phyloP scores from a whole-genome alignment of 768 basidiomycete species.

The Mycena chlorophos region DNA sequence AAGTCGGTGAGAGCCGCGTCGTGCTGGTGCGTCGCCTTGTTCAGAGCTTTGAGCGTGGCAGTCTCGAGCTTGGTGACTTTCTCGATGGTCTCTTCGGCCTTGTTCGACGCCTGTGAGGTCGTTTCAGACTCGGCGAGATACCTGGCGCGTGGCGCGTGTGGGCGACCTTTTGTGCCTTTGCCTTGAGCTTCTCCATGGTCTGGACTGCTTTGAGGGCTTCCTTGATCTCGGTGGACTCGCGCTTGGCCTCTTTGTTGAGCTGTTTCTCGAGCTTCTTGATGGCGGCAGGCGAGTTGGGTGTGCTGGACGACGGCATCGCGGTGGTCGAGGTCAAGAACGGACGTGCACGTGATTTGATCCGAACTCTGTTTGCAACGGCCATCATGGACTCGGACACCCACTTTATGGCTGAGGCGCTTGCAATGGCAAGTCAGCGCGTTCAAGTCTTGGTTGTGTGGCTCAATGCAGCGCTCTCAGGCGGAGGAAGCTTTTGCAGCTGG shows the following conservation, averaged over 20 bases:
- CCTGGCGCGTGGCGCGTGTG: background rate
- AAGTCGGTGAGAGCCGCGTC: slow-evolving; percentile 47
- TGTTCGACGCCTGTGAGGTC: slow-evolving; percentile 39
- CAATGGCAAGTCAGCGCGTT: slow-evolving; percentile 65
- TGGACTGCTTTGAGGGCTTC: slow-evolving; percentile 55
- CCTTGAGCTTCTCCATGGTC: slow-evolving; percentile 52
- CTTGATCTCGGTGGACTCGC: slow-evolving; percentile 51
- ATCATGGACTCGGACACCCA: background rate
- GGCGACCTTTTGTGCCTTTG: slow-evolving; percentile 53
- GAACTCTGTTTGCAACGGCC: background rate
- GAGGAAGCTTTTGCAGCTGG: slow-evolving; percentile 80
- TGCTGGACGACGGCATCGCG: no score
- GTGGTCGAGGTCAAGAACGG: no score
- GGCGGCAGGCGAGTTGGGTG: slow-evolving; percentile 6
- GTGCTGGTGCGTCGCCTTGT: slow-evolving; percentile 54
- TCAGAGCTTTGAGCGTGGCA: slow-evolving; percentile 48
- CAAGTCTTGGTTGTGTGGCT: background rate
- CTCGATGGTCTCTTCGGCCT: slow-evolving; percentile 40
- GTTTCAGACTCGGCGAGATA: background rate
- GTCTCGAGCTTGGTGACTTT: slow-evolving; percentile 55
- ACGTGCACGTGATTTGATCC: no score
- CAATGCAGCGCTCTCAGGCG: slow-evolving; percentile 47
- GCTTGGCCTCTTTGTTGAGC: slow-evolving; percentile 50
- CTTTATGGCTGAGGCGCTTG: slow-evolving; percentile 75
- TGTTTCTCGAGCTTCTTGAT: slow-evolving; percentile 43